Base-by-base conservation (phyloP, 2,329 filamentous ascomycete genomes). In the Mycogone perniciosa region DNA sequence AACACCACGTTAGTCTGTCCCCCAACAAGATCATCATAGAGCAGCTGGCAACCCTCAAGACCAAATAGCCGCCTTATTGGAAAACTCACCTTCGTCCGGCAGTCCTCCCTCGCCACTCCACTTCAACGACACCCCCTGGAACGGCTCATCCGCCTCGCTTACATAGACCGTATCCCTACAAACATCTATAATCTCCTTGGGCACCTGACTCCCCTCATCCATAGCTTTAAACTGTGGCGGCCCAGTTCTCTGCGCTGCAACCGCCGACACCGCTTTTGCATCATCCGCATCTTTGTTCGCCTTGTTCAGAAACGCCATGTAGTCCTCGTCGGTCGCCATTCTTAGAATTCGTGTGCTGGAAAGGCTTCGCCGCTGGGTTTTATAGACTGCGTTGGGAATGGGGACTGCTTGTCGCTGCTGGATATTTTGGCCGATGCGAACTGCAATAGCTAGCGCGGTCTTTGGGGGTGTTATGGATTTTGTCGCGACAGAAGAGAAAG, bases 61-160 rank as follows among this genome's bases (percentile, higher is more conserved):
- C 20, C 20, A 20, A 20, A 3, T 20, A 20, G 20, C 20, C 20
- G 20, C 20, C 20, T 20, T 20, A 20, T 31, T 7, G 7, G 27
- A 1, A 39, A 6, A 7, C 76, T 60, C 64, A 86, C 83, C 75
- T 67, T 85, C 83, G 57, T 80, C 75, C 1, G 84, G 81, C 59
- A 86, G 62, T 4, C 74, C 73, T 45, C 70, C 71, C 37, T 70
- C 69, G 27, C 72, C 75, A 20, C 74, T 67, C 71, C 79, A 88
- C 57, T 74, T 76, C 58, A 95, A 66, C 48, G 79, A 81, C 5
- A 96, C 88, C 4, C 83, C 81, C 65, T 87, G 82, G 67, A 95
- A 96, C 4, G 86, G 84, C 74, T 95, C 89, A 65, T 96, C 90
- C 31, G 88, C 82, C 53, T 96, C 91, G 55, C 86, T 93, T 11